A percentile compares a stretch with the other conserved stretches of the same genome.
These are phyloP conservation scores for Chlorella variabilis DNA, from an alignment of 163 green algal genomes.

Conservation along the genomic window DNA sequence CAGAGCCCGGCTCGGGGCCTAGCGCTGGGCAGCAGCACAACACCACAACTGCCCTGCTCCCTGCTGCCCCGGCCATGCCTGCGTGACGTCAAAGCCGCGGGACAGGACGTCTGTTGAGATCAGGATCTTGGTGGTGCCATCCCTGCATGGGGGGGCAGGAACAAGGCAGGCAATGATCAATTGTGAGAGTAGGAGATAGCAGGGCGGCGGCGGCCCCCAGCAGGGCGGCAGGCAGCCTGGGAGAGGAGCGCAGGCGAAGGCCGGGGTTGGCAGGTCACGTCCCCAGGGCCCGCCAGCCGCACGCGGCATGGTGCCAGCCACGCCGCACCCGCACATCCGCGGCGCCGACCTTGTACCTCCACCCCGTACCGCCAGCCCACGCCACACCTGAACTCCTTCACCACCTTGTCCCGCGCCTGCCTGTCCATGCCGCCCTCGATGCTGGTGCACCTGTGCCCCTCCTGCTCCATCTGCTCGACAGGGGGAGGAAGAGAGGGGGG, in stretches of 20 bases:
- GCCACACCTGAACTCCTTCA: constrained; percentile 84
- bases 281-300: too few relatives aligned
- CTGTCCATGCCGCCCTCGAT: constrained; percentile 93
- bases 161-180: too few relatives aligned
- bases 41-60: constrained; percentile 49
- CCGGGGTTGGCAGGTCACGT: too few relatives aligned
- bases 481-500: not conserved
- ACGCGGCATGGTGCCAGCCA: too few relatives aligned
- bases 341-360: too few relatives aligned
- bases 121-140: constrained; percentile 95
- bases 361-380: not conserved
- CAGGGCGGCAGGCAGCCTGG: too few relatives aligned
- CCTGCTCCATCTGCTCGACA: constrained; percentile 74
- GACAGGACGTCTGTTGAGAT: constrained; percentile 98
- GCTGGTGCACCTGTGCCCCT: constrained; percentile 94
- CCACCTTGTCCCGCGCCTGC: constrained; percentile 84
- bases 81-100: constrained; percentile 96
- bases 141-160: constrained; percentile 35
- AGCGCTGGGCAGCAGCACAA: not conserved
- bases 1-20: not conserved
- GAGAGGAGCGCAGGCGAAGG: too few relatives aligned
- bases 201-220: too few relatives aligned
- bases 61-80: too few relatives aligned
- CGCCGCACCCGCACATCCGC: too few relatives aligned
- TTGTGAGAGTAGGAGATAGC: too few relatives aligned